Base-by-base conservation (phyloP, 2,329 filamentous ascomycete genomes). In the Aureobasidium sp. region DNA sequence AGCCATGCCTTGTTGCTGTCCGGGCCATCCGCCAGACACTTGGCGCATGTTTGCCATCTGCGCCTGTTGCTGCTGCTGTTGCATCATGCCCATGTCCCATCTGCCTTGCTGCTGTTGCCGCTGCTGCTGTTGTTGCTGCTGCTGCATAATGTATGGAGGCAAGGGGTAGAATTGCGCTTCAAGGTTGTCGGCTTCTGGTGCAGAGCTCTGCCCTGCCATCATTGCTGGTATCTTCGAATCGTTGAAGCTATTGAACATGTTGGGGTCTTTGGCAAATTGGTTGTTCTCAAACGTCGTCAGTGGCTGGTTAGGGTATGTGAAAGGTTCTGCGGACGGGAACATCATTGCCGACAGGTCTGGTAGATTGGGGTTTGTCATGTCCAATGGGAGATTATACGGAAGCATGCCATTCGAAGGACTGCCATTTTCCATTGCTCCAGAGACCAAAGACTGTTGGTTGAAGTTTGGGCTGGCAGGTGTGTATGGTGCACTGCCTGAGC, bases 281-380 rank as follows among this genome's bases (percentile, higher is more conserved):
- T 72, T 76, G 66, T 77, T 79, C 63, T 80, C 78, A 63, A 79
- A 80, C 0, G 76, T 78, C 35, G 87, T 85, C 77, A 88, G 84
- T 0, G 88, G 85, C 66, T 90, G 88, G 68, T 87, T 90, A 0
- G 88, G 89, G 68, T 93, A 94, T 0, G 86, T 87, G 65, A 93
- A 88, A 0, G 89, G 88, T 68, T 93, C 89, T 37, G 84, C 82
- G 0, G 88, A 87, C 1, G 88, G 86, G 69, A 93, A 93, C 87
- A 93, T 91, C 76, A 92, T 84, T 3, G 86, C 84, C 63, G 87
- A 87, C 7, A 92, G 80, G 70, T 90, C 88, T 66, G 88, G 83
- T 17, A 91, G 77, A 9, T 74, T 76, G 3, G 77, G 74, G 62
- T 76, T 78, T 29, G 45, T 61, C 45, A 58, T 48, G 19, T 60